A percentile compares a stretch with the other conserved stretches of the same genome.
Conservation (phyloP, 148 eudicot genomes). For the Nepenthes gracilis region DNA sequence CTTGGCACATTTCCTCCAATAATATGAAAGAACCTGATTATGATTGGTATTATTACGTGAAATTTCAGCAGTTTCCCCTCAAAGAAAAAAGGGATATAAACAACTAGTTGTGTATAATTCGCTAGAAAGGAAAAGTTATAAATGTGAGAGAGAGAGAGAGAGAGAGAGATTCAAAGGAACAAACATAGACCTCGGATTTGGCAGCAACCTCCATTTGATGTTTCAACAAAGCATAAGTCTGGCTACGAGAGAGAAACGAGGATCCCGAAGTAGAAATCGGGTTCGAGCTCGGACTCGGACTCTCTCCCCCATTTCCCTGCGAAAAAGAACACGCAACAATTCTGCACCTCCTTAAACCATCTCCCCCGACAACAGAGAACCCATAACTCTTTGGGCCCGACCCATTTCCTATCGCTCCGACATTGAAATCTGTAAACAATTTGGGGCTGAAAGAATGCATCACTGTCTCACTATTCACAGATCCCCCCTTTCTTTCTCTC, state of each 20-base stretch:
- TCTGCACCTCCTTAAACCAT: conserved; percentile 16
- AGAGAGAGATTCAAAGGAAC: not conserved
- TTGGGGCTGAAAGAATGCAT: conserved; percentile 59
- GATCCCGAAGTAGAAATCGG: conserved; percentile 4
- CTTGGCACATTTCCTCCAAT: too few relatives aligned
- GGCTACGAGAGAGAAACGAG: conserved; percentile 45
- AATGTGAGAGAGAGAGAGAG: not conserved
- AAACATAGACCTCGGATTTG: conserved; percentile 58
- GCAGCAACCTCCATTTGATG: conserved; percentile 95
- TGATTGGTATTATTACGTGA: too few relatives aligned
- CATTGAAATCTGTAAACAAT: conserved; percentile 31
- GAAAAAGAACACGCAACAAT: conserved; percentile 52
- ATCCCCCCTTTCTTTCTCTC: not conserved
- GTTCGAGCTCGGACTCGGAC: conserved; percentile 17
- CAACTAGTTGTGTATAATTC: too few relatives aligned
- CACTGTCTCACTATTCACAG: not conserved
- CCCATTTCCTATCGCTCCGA: conserved; percentile 14
- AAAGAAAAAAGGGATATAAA: too few relatives aligned
- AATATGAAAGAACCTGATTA: too few relatives aligned
- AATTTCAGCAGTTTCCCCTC: too few relatives aligned
- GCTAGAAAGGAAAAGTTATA: not conserved
- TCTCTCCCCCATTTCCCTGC: conserved; percentile 26
- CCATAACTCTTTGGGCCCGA: conserved; percentile 12
- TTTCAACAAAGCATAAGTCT: conserved; percentile 76
- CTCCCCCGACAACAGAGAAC: conserved; percentile 10